A percentile compares a stretch with the other conserved stretches of the same genome.
phyloP scores from a whole-genome alignment of 371 early-diverging fungal species.

The Furculomyces boomerangus region DNA sequence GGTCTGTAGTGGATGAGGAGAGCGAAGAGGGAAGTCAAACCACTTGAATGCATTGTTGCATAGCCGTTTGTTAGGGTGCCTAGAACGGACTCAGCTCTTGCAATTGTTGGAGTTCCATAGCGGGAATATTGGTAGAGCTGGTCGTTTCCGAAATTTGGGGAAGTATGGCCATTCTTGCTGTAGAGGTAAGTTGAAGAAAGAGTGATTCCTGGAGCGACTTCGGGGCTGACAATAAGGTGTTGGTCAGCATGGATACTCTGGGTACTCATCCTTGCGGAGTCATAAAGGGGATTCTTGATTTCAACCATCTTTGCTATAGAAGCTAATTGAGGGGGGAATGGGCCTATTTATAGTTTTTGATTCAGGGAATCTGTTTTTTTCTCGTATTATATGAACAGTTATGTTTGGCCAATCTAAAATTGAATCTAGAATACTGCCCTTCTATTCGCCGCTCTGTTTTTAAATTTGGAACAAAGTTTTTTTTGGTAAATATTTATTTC shows the following conservation, averaged over 20 bases:
- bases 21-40: constrained; percentile 77
- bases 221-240: constrained; percentile 37
- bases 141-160: constrained; percentile 20
- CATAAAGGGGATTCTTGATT: constrained; percentile 17
- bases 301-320: constrained; percentile 14
- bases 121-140: constrained; percentile 50
- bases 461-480: too few species aligned
- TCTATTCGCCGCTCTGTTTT: too few species aligned
- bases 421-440: too few species aligned
- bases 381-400: too few species aligned
- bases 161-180: constrained; percentile 50
- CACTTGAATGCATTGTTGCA: constrained; percentile 80
- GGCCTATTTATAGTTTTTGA: too few species aligned
- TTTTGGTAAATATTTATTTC: too few species aligned
- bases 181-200: constrained; percentile 87
- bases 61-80: constrained; percentile 69
- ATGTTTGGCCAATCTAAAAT: too few species aligned
- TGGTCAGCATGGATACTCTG: constrained; percentile 16
- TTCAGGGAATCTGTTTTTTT: too few species aligned
- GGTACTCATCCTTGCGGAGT: constrained; percentile 6
- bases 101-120: constrained; percentile 71
- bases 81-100: constrained; percentile 68
- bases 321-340: too few species aligned
- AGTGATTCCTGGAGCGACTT: constrained; percentile 78
- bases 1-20: constrained; percentile 45